These are phyloP conservation scores for Linanthus parryae DNA, from an alignment of 148 eudicot species.

Conservation along the genomic window DNA sequence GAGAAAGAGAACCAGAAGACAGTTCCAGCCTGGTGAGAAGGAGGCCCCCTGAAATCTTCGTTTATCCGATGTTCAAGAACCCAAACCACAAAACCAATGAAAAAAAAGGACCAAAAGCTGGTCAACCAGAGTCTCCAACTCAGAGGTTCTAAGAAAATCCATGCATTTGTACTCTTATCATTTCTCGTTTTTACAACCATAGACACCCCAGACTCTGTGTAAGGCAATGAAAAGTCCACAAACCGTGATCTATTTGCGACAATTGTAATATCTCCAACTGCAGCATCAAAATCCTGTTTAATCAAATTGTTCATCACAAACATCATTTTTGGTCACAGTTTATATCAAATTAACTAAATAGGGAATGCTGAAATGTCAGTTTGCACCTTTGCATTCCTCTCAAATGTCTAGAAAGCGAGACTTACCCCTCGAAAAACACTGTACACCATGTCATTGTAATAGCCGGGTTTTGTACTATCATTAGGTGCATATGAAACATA, in stretches of 20 bases:
- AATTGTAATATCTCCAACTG: conserved; percentile 36
- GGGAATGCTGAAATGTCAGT: neutral
- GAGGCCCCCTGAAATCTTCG: neutral
- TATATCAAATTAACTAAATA: neutral
- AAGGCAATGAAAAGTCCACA: conserved; percentile 51
- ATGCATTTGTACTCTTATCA: conserved; percentile 29
- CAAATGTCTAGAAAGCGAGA: no score
- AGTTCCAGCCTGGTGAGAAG: neutral
- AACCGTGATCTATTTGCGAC: conserved; percentile 21
- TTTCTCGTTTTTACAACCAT: conserved; percentile 32
- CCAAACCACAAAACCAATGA: conserved; percentile 4
- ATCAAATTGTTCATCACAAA: neutral
- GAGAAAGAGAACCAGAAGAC: conserved; percentile 8
- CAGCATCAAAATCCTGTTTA: conserved; percentile 23
- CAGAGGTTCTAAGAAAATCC: conserved; percentile 53
- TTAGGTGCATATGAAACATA: neutral
- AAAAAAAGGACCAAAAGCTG: neutral
- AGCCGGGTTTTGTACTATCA: neutral
- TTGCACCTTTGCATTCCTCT: no score
- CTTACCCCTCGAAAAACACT: neutral
- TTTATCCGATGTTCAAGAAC: conserved; percentile 8
- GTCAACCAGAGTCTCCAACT: conserved; percentile 46
- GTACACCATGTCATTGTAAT: conserved; percentile 1
- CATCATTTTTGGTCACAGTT: neutral
- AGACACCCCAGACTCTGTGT: conserved; percentile 39